Evolutionary conservation across 768 basidiomycete genomes (phyloP), one percentile per base, ranked within the genome.

Genomic region (Phylloporus rhodoxanthus): DNA sequence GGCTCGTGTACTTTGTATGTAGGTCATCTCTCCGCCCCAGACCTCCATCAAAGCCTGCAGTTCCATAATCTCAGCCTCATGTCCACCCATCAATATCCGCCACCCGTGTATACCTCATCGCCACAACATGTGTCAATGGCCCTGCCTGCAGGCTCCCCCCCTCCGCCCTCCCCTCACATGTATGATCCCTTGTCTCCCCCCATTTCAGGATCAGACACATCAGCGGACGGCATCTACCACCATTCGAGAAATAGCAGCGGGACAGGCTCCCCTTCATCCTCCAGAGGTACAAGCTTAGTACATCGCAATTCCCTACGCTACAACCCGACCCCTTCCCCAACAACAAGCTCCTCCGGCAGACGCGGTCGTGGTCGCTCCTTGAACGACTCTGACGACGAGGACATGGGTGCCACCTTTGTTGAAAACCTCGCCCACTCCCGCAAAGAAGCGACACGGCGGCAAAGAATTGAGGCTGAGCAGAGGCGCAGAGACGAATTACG

Each of bases 391-490:
- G 84, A 85, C 79, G 84, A 87, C 69, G 81, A 84, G 60, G 73
- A 74, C 54, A 85, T 86, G 84, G 84, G 83, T 55, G 74, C 79
- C 47, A 71, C 78, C 51, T 79, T 78, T 63, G 76, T 78, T 32
- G 84, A 89, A 65, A 83, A 81, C 54, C 75, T 89, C 48, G 88
- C 87, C 6, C 78, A 83, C 66, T 80, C 82, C 9, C 74, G 88
- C 62, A 91, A 91, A 64, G 88, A 91, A 70, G 87, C 87, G 19
- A 91, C 89, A 8, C 74, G 89, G 28, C 75, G 82, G 62, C 88
- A 91, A 68, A 76, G 89, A 46, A 91, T 91, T 49, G 87, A 91
- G 71, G 89, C 88, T n/a, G 88, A 91, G 68, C 87, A 93, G 72
- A 75, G 90, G 39, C 76, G 91, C 50, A 77, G 91, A 56, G 90